A percentile compares a stretch with the other conserved stretches of the same genome.
These are phyloP conservation scores for Zymoseptoria ardabiliae DNA, from an alignment of 2,329 filamentous ascomycete species.

Conservation along the genomic window DNA sequence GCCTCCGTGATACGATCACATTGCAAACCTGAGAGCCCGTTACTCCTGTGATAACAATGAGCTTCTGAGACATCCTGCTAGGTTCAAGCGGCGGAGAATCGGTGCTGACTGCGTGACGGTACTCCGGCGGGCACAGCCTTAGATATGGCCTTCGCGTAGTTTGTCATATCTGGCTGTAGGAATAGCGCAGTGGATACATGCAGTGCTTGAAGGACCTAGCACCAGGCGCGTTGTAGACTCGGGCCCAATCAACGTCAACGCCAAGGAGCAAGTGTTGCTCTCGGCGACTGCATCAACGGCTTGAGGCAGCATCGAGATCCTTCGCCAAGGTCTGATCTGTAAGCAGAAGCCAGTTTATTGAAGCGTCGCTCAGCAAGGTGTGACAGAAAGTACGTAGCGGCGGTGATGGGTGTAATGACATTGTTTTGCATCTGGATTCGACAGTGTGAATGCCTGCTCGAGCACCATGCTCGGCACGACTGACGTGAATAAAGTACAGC, in stretches of 20 bases:
- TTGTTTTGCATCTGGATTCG: no score
- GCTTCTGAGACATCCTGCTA: constrained; percentile 3
- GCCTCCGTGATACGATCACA: background rate
- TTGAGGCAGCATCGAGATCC: background rate
- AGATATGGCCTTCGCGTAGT: background rate
- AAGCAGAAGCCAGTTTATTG: background rate
- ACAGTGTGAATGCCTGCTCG: no score
- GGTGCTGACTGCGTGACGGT: background rate
- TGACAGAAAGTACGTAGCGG: no score
- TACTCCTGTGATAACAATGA: constrained; percentile 18
- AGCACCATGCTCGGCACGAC: no score
- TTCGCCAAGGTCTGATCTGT: background rate
- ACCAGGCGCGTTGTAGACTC: background rate
- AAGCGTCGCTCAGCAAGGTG: no score
- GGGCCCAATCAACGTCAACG: background rate
- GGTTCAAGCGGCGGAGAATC: background rate
- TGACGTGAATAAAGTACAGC: no score
- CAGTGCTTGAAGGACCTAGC: background rate
- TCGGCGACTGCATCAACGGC: background rate
- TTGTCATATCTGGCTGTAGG: background rate
- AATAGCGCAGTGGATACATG: background rate
- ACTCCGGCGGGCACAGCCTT: background rate
- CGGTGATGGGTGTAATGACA: no score
- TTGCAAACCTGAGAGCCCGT: constrained; percentile 12
- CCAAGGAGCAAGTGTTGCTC: background rate